Conservation (phyloP, 2,329 filamentous ascomycete genomes). For the Fusarium sp. region DNA sequence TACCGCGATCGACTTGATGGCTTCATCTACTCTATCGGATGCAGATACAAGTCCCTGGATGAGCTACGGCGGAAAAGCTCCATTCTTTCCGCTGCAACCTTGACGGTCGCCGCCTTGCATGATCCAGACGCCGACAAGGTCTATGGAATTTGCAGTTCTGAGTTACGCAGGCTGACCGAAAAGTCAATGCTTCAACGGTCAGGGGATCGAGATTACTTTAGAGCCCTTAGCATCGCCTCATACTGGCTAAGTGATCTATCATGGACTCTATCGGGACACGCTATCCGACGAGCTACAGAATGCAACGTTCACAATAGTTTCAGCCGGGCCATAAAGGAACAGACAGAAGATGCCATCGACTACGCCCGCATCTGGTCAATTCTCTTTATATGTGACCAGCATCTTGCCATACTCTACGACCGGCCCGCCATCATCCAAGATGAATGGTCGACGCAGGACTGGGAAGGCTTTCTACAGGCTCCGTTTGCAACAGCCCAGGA, state of each 20-base stretch:
- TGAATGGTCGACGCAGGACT: conserved; percentile 65
- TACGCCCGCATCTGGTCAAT: conserved; percentile 70
- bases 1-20: conserved; percentile 63
- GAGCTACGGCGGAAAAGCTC: conserved; percentile 66
- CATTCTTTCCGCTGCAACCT: conserved; percentile 65
- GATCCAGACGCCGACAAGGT: conserved; percentile 64
- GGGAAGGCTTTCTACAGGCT: conserved; percentile 64
- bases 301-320: conserved; percentile 56
- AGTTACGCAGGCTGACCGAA: conserved; percentile 67
- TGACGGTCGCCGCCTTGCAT: conserved; percentile 69
- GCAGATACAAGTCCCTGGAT: conserved; percentile 59
- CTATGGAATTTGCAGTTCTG: conserved; percentile 64
- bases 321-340: conserved; percentile 49
- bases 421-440: conserved; percentile 69
- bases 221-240: conserved; percentile 69
- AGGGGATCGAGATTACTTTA: conserved; percentile 62
- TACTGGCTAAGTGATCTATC: conserved; percentile 73
- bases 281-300: conserved; percentile 61
- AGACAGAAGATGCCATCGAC: conserved; percentile 59
- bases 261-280: conserved; percentile 70
- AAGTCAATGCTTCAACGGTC: conserved; percentile 53
- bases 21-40: conserved; percentile 62
- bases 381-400: conserved; percentile 70
- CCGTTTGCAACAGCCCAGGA: conserved; percentile 64
- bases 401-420: conserved; percentile 70